These are phyloP conservation scores for Epichloe baconii DNA, from an alignment of 2,329 filamentous ascomycete genomes.

Conservation along the genomic window DNA sequence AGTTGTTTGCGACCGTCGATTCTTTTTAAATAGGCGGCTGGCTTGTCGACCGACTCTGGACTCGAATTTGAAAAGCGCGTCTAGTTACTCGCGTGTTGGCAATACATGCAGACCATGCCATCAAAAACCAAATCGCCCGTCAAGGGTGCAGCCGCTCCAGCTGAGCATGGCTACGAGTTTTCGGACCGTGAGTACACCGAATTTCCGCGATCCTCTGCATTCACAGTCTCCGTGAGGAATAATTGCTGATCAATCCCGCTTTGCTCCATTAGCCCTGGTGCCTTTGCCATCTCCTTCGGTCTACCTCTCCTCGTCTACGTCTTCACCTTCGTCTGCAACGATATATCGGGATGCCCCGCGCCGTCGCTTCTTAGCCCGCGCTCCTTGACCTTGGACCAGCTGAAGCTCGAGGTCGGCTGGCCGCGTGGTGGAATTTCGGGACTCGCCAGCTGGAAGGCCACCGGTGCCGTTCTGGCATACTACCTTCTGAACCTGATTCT, in stretches of 20 bases:
- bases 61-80: neutral
- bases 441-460: constrained; percentile 56
- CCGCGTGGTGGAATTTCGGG: constrained; percentile 55
- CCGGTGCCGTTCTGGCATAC: constrained; percentile 61
- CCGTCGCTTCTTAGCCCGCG: constrained; percentile 65
- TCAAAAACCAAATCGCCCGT: constrained; percentile 16
- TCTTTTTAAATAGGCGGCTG: neutral
- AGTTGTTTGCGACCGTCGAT: neutral
- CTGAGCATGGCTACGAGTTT: constrained; percentile 37
- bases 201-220: neutral
- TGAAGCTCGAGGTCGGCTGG: constrained; percentile 78
- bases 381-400: constrained; percentile 53
- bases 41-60: neutral
- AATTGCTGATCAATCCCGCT: neutral
- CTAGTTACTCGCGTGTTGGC: neutral
- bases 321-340: constrained; percentile 81
- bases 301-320: constrained; percentile 69
- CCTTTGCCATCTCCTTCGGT: constrained; percentile 63
- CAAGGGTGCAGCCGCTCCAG: constrained; percentile 8
- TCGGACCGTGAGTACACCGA: constrained; percentile 31
- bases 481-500: constrained; percentile 64
- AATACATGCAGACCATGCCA: constrained; percentile 17
- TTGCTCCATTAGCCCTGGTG: constrained; percentile 48
- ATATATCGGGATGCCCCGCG: constrained; percentile 79
- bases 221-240: neutral